Conservation (phyloP, 169 alveolate species). For the Eimeria maxima region DNA sequence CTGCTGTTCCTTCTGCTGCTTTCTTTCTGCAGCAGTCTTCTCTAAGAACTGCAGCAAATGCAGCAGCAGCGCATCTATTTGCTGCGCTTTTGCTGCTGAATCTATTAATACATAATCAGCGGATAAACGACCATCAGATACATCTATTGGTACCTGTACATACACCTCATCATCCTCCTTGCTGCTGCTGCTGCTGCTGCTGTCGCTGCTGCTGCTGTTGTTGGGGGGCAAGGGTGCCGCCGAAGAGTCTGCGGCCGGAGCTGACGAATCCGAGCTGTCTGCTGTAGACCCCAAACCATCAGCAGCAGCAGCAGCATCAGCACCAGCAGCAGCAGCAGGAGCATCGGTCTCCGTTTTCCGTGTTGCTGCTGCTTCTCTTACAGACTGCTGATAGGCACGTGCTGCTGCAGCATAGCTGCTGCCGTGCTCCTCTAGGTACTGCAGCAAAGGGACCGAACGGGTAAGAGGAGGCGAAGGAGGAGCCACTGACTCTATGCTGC, state of each 20-base stretch:
- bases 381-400: background rate
- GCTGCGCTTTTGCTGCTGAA: background rate
- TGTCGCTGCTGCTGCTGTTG: constrained; percentile 26
- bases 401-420: constrained; percentile 50
- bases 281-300: background rate
- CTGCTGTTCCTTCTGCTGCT: constrained; percentile 17
- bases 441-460: background rate
- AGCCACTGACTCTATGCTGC: background rate
- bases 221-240: background rate
- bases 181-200: constrained; percentile 73
- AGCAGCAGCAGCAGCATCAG: constrained; percentile 49
- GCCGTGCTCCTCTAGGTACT: constrained; percentile 34
- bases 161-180: constrained; percentile 43
- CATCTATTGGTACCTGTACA: constrained; percentile 24
- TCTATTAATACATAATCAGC: constrained; percentile 11
- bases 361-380: background rate
- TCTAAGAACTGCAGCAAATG: constrained; percentile 26
- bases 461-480: background rate
- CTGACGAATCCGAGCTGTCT: background rate
- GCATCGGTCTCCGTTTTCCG: background rate
- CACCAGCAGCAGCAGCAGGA: constrained; percentile 4
- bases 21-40: background rate
- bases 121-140: background rate
- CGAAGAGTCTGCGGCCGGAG: background rate
- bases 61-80: constrained; percentile 33